Conservation (phyloP, 805 yeast genomes). For the Nakazawaea wickerhamii region DNA sequence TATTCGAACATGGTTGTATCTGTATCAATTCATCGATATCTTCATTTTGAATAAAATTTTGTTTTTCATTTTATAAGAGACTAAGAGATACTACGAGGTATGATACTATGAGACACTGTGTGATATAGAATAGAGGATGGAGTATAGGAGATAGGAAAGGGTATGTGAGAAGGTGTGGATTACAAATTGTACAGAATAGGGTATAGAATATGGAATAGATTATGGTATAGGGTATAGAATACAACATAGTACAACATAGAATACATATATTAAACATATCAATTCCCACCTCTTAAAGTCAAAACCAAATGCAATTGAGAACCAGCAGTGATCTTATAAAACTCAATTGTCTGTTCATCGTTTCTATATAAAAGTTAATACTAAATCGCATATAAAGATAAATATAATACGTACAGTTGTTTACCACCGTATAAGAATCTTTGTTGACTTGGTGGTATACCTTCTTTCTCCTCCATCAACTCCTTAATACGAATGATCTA, state of each 20-base stretch:
- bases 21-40: not conserved
- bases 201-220: too few species aligned
- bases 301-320: constrained; percentile 84
- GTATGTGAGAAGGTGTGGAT: not conserved
- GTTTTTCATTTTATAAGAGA: not conserved
- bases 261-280: not conserved
- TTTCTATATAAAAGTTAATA: constrained; percentile 41
- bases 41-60: not conserved
- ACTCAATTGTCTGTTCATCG: constrained; percentile 69
- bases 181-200: not conserved
- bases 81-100: not conserved
- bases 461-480: constrained; percentile 91
- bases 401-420: constrained; percentile 58
- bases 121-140: too few species aligned
- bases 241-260: not conserved
- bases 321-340: constrained; percentile 78
- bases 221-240: too few species aligned
- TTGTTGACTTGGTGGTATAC: constrained; percentile 95
- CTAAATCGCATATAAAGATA: too few species aligned
- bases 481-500: constrained; percentile 65
- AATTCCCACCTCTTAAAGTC: constrained; percentile 83
- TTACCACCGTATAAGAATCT: constrained; percentile 85
- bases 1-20: constrained; percentile 13
- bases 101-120: too few species aligned
- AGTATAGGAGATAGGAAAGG: not conserved